Percentiles rank a stretch among this genome's conserved stretches.
Conservation (phyloP, 31 red algal species). For the Asparagopsis taxiformis region DNA sequence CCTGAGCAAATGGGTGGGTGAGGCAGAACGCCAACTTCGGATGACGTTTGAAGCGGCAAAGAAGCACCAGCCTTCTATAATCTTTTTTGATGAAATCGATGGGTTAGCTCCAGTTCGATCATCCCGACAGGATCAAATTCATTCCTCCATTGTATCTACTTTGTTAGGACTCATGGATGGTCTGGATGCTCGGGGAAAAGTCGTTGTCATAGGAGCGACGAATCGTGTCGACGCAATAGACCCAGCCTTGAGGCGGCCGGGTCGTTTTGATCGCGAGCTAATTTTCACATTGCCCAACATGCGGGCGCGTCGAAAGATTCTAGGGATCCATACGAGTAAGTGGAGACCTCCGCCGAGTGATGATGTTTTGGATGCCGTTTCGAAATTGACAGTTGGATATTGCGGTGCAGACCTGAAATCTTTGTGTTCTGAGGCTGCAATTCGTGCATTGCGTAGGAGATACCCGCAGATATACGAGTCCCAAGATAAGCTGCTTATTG, state of each 20-base stretch:
- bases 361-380: constrained; percentile 52
- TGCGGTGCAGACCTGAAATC: constrained; percentile 84
- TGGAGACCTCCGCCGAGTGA: constrained; percentile 53
- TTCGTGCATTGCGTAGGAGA: constrained; percentile 71
- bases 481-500: constrained; percentile 76
- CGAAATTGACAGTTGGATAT: constrained; percentile 77
- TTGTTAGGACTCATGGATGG: constrained; percentile 93
- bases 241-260: constrained; percentile 89
- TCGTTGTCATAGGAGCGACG: constrained; percentile 96
- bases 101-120: constrained; percentile 87
- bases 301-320: constrained; percentile 69
- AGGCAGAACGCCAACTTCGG: constrained; percentile 89
- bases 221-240: constrained; percentile 94
- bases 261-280: constrained; percentile 94
- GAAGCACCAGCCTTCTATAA: constrained; percentile 81
- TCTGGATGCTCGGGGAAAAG: constrained; percentile 77
- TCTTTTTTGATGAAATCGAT: constrained; percentile 99
- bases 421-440: constrained; percentile 85
- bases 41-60: constrained; percentile 90
- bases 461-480: constrained; percentile 93
- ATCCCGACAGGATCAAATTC: constrained; percentile 84
- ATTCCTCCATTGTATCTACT: constrained; percentile 89
- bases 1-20: constrained; percentile 97
- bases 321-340: constrained; percentile 82
- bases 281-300: constrained; percentile 83